Conservation (phyloP, 306 rosid genomes). For the Cucumis melo region DNA sequence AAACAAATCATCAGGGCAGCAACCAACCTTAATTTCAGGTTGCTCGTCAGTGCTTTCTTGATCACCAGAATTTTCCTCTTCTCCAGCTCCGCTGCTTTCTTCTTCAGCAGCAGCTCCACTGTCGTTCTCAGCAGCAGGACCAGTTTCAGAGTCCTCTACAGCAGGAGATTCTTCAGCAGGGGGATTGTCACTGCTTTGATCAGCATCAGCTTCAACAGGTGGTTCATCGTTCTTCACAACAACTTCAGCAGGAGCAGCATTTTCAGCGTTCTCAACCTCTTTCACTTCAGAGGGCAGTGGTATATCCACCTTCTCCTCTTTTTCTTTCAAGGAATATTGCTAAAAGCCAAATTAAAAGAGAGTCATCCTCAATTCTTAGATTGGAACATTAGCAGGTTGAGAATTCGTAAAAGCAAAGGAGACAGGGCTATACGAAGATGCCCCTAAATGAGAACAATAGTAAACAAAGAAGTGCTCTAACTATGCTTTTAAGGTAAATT, state of each 20-base stretch:
- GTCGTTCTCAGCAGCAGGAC: conserved; percentile 10
- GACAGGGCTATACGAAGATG: background rate
- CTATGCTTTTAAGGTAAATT: background rate
- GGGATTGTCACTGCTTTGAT: conserved; percentile 10
- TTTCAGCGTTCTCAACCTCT: conserved; percentile 37
- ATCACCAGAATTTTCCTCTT: conserved; percentile 34
- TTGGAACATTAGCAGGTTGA: background rate
- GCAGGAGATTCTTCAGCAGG: conserved; percentile 27
- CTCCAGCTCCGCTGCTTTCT: conserved; percentile 35
- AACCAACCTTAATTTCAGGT: conserved; percentile 77
- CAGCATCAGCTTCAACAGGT: conserved; percentile 22
- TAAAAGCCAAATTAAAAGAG: conserved; percentile 21
- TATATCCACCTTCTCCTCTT: conserved; percentile 31
- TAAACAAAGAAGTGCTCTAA: background rate
- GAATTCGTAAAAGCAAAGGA: background rate
- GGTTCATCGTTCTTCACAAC: conserved; percentile 30
- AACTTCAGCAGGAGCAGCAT: conserved; percentile 26
- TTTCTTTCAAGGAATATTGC: conserved; percentile 54
- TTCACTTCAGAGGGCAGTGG: conserved; percentile 44
- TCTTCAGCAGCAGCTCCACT: conserved; percentile 22
- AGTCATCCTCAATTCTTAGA: background rate
- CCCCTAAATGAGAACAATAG: background rate
- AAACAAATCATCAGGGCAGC: background rate
- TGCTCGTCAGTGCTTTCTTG: conserved; percentile 55
- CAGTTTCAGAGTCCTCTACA: conserved; percentile 21